These are phyloP conservation scores for Yarrowia galli DNA, from an alignment of 1,139 yeast species.

Conservation along the genomic window DNA sequence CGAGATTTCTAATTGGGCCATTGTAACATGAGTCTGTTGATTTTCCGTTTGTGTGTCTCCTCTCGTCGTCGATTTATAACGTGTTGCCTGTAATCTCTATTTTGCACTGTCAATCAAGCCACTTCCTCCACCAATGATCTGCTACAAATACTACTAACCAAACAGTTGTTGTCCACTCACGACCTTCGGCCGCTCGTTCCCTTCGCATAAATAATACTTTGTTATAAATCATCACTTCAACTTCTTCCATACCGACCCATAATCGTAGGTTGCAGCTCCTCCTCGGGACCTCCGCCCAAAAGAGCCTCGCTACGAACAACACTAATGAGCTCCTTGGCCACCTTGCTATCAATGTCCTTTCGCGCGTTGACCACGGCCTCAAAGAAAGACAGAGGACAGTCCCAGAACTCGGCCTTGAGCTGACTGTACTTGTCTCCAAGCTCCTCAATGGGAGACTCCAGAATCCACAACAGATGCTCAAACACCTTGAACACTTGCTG, in stretches of 20 bases:
- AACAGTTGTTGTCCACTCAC: neutral
- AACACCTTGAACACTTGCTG: conserved; percentile 65
- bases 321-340: conserved; percentile 49
- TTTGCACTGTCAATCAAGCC: too few species aligned
- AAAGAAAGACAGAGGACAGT: conserved; percentile 55
- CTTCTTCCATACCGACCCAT: conserved; percentile 43
- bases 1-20: too few species aligned
- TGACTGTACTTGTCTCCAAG: conserved; percentile 66
- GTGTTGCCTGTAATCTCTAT: too few species aligned
- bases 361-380: conserved; percentile 52
- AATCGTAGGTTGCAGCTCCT: conserved; percentile 44
- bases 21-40: too few species aligned
- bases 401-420: conserved; percentile 72
- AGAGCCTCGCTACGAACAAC: conserved; percentile 49
- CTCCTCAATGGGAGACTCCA: conserved; percentile 60
- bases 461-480: conserved; percentile 75
- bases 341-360: conserved; percentile 51
- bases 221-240: neutral
- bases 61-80: too few species aligned
- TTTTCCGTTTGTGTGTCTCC: too few species aligned
- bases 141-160: too few species aligned
- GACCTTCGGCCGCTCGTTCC: neutral
- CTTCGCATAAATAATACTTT: neutral
- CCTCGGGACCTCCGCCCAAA: conserved; percentile 44
- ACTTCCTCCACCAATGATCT: too few species aligned